Percentiles rank a stretch among this genome's conserved stretches.
These are phyloP conservation scores for Starmerella apis DNA, from an alignment of 805 yeast species.

Conservation along the genomic window DNA sequence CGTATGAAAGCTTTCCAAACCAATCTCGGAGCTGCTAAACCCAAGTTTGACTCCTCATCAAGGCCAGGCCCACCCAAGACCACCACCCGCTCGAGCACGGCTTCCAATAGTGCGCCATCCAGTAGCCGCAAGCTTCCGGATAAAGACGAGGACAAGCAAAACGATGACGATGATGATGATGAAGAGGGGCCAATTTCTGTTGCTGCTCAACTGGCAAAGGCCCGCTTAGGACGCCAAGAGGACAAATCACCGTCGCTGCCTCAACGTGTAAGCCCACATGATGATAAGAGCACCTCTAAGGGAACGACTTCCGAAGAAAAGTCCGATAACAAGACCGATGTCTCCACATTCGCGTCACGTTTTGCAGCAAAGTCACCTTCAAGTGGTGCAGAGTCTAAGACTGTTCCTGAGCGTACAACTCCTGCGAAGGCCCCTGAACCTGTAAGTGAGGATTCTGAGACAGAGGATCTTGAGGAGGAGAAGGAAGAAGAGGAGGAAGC, in stretches of 20 bases:
- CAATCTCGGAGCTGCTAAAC: slow-evolving; percentile 25
- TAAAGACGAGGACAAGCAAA: background rate
- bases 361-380: slow-evolving; percentile 16
- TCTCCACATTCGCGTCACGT: slow-evolving; percentile 20
- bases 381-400: background rate
- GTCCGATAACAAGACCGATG: slow-evolving; percentile 6
- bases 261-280: background rate
- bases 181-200: slow-evolving; percentile 19
- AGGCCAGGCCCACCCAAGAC: background rate
- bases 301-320: background rate
- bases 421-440: slow-evolving; percentile 5
- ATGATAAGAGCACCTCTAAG: background rate
- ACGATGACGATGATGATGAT: slow-evolving; percentile 2
- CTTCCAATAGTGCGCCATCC: background rate
- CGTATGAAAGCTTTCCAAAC: slow-evolving; percentile 28
- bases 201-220: slow-evolving; percentile 21
- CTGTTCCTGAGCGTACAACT: background rate
- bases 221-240: slow-evolving; percentile 12
- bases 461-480: background rate
- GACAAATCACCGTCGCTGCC: slow-evolving; percentile 5
- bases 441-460: slow-evolving; percentile 4
- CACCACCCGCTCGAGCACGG: background rate
- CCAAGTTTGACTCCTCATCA: slow-evolving; percentile 19
- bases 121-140: background rate
- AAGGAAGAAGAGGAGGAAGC: background rate